Base-by-base conservation (phyloP, 306 rosid genomes). In the Begonia masoniana region DNA sequence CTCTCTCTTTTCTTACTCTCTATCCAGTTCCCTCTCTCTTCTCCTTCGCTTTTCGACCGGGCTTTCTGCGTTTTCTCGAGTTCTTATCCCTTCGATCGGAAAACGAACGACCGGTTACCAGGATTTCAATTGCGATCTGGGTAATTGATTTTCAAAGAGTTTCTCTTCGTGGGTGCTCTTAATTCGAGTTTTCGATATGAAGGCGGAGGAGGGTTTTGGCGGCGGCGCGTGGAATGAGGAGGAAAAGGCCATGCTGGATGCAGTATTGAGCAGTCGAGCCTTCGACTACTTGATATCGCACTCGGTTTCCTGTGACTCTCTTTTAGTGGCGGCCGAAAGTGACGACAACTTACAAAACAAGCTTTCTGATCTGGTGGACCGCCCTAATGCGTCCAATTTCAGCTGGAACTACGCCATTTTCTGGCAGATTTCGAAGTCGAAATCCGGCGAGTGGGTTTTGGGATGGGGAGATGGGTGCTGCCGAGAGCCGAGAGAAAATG, bases 401-500 rank as follows among this genome's bases (percentile, higher is more conserved):
- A 75, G 88, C 71, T 91, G 97, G 97, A 91, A 85, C 76, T 91
- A 85, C 4, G 94, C 96, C 39, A 81, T 91, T 51, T 83, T 91
- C 69, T 91, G 97, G 97, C 96, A 85, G 58, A 73, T 91, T 65
- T 85, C 96, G 4, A 81, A 76, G 81, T 76, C 97, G 5, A 91
- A 81, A 58, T 63, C 74, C 4, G 95, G 94, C 13, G 96, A 85
- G 26, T 81, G 76, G 78, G 91, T 83, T 50, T 63, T 91, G 62
- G 95, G 94, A 60, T 91, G 97, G 97, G 97, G 95, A 3, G 97
- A 91, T 64, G 97, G 97, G 26, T 81, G 85, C 45, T 91, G 95
- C 55, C 71, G 97, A 55, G 97, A 91, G 54, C 97, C 97, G 1
- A 70, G 67, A 19, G 88, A 81, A 2, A 94, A 73, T 14, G 96